Evolutionary conservation across 2,329 filamentous ascomycete species (phyloP).

Genomic region (Stagonosporopsis tanaceti): DNA sequence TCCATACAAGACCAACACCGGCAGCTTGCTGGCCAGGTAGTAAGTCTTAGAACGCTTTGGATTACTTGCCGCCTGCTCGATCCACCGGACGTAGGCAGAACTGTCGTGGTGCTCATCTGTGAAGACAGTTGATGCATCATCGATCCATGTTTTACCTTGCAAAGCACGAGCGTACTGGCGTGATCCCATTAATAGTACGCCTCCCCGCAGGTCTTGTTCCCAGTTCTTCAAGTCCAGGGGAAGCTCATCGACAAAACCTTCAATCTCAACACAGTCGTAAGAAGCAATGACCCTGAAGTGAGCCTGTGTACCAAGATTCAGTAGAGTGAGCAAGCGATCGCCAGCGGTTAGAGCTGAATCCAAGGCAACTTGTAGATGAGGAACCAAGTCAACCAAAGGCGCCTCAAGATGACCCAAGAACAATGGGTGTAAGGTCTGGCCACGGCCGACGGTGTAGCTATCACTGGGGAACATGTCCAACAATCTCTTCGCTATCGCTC

Average conservation of each 20-base stretch:
- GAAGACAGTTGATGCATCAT: slow-evolving; percentile 65
- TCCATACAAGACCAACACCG: slow-evolving; percentile 54
- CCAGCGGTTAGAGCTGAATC: slow-evolving; percentile 72
- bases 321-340: slow-evolving; percentile 74
- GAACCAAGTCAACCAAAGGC: slow-evolving; percentile 66
- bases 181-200: slow-evolving; percentile 71
- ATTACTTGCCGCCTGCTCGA: slow-evolving; percentile 61
- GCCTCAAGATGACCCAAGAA: slow-evolving; percentile 75
- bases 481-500: slow-evolving; percentile 68
- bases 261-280: slow-evolving; percentile 73
- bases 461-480: slow-evolving; percentile 66
- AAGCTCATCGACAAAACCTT: slow-evolving; percentile 74
- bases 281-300: slow-evolving; percentile 74
- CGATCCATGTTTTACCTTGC: slow-evolving; percentile 73
- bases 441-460: slow-evolving; percentile 70
- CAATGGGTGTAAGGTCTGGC: slow-evolving; percentile 72
- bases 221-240: slow-evolving; percentile 78
- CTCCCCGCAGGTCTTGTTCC: slow-evolving; percentile 74
- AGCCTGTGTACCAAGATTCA: slow-evolving; percentile 73
- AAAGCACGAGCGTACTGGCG: slow-evolving; percentile 73
- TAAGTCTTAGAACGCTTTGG: slow-evolving; percentile 70
- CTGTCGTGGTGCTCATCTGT: slow-evolving; percentile 73
- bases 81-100: slow-evolving; percentile 60
- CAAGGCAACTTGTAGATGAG: slow-evolving; percentile 68
- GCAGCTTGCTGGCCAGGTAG: slow-evolving; percentile 67